Base-by-base conservation (phyloP, 805 yeast species). In the Ogataea siamensis region DNA sequence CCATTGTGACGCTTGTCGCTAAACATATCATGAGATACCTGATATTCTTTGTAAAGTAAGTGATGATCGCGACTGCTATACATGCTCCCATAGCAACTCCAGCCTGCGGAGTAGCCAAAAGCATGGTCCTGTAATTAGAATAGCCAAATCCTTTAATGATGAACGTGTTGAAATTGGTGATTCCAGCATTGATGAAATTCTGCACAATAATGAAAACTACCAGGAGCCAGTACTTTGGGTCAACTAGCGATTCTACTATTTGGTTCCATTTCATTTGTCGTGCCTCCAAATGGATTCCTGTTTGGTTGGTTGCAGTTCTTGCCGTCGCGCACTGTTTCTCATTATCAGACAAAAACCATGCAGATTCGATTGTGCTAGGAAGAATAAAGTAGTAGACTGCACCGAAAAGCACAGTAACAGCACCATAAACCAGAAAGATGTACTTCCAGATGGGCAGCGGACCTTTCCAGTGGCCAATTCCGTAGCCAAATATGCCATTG, bases 121-220 rank as follows among this genome's bases (percentile, higher is more conserved):
- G 44, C 51, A 52, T 53, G 30, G 53, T 64, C 43, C 39, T 71
- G 59, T 49, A 71, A 31, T 36, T 47, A 28, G 57, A 40, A 39
- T 50, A 63, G 2, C 62, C 60, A 37, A 58, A 51, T 19, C 71
- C 71, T 54, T 57, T 49, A 64, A 75, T 56, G 25, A 74, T 55
- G 39, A 73, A 66, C 30, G 73, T 63, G 37, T 66, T 63, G 46
- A 75, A 74, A 51, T 68, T 73, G 14, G 78, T 65, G 29, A 72
- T 55, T 32, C 80, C 84, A 46, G 82, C 83, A 46, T 76, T 74
- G 35, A 81, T 80, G 40, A 80, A 66, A 43, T 70, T 57, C 27
- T 72, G 55, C 16, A 69, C 64, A 43, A 56, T 58, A 47, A 37
- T 62, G 50, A 56, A 61, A 28, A 57, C 60, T 57, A 35, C 70